phyloP scores from a whole-genome alignment of 176 grass and related monocot species.

The Saccharum officinarum region DNA sequence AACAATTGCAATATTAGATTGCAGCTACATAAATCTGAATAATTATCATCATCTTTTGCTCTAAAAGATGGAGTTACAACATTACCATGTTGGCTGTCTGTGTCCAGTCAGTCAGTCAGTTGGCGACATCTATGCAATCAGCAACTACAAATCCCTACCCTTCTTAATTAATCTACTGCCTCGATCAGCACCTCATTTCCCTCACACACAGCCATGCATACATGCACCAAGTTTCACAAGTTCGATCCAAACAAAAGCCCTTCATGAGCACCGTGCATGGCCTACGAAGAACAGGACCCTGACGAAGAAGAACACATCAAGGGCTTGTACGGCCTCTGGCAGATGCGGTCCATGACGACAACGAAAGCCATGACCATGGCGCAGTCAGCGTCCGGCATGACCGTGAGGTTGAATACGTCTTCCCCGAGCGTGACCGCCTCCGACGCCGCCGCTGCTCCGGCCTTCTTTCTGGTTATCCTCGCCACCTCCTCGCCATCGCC shows the following conservation, averaged over 20 bases:
- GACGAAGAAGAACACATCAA: conserved; percentile 47
- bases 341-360: conserved; percentile 81
- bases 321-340: conserved; percentile 44
- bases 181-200: not conserved
- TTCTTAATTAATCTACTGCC: not conserved
- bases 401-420: conserved; percentile 73
- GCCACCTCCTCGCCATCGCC: conserved; percentile 46
- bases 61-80: no score
- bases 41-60: not conserved
- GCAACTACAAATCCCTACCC: not conserved
- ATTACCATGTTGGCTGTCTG: not conserved
- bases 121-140: not conserved
- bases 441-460: not conserved
- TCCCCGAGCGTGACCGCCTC: conserved; percentile 42
- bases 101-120: not conserved
- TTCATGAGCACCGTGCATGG: not conserved
- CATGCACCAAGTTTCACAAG: no score
- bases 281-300: not conserved
- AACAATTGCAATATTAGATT: not conserved
- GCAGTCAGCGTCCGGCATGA: conserved; percentile 49
- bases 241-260: no score
- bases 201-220: not conserved
- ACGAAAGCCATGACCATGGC: conserved; percentile 69
- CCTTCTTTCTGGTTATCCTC: conserved; percentile 53
- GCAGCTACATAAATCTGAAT: not conserved